Percentiles rank a stretch among this genome's conserved stretches.
phyloP scores from a whole-genome alignment of 2,329 filamentous ascomycete species.

The Pseudogymnoascus sp. region DNA sequence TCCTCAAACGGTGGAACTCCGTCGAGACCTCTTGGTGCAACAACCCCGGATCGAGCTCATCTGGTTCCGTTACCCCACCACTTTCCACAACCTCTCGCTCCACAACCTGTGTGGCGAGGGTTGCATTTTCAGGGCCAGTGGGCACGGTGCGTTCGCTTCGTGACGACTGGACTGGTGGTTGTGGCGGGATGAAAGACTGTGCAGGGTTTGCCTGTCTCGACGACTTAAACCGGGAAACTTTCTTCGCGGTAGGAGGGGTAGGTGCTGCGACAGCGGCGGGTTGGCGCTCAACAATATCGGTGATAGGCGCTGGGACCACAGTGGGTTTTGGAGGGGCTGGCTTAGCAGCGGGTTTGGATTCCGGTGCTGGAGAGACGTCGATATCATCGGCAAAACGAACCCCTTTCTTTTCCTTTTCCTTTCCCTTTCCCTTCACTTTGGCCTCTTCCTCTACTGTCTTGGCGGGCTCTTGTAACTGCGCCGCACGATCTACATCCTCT shows the following conservation, averaged over 20 bases:
- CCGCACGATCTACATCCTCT: background rate
- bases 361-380: conserved; percentile 54
- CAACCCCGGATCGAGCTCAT: conserved; percentile 65
- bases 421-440: conserved; percentile 17
- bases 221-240: conserved; percentile 37
- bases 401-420: conserved; percentile 46
- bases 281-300: conserved; percentile 38
- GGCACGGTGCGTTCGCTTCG: conserved; percentile 19
- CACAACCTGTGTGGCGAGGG: conserved; percentile 53
- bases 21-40: conserved; percentile 70
- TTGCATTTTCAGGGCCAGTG: conserved; percentile 35
- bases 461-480: conserved; percentile 22
- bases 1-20: conserved; percentile 77
- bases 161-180: conserved; percentile 17
- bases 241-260: conserved; percentile 25
- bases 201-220: conserved; percentile 23
- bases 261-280: conserved; percentile 19
- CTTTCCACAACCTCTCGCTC: conserved; percentile 40
- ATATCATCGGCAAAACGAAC: conserved; percentile 73
- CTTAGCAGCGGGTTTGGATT: conserved; percentile 23
- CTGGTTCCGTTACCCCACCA: conserved; percentile 38
- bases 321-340: conserved; percentile 13
- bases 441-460: conserved; percentile 26
- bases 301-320: conserved; percentile 33
- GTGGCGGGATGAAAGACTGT: conserved; percentile 21